Conservation (phyloP, 129 eudicot species). For the Daucus carota region DH1_v3.0 NC_030381.2:53005501-53006000, state of each 20-base stretch:
- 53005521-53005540: neutral
- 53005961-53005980: too few relatives aligned
- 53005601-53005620: neutral
- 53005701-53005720: neutral
- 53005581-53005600: neutral
- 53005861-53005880: neutral
- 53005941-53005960: too few relatives aligned
- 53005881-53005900: neutral
- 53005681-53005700: neutral
- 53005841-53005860: neutral
- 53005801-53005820: constrained; percentile 5
- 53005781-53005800: neutral
- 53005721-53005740: neutral
- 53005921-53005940: neutral
- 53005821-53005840: neutral
- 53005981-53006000: too few relatives aligned
- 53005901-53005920: neutral
- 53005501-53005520: neutral
- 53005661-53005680: neutral
- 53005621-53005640: neutral
- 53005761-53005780: neutral
- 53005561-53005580: neutral
- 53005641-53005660: neutral
- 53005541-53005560: neutral
- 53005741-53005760: neutral